Conservation (phyloP, 768 basidiomycete genomes). For the Austroboletus eburneus region DNA sequence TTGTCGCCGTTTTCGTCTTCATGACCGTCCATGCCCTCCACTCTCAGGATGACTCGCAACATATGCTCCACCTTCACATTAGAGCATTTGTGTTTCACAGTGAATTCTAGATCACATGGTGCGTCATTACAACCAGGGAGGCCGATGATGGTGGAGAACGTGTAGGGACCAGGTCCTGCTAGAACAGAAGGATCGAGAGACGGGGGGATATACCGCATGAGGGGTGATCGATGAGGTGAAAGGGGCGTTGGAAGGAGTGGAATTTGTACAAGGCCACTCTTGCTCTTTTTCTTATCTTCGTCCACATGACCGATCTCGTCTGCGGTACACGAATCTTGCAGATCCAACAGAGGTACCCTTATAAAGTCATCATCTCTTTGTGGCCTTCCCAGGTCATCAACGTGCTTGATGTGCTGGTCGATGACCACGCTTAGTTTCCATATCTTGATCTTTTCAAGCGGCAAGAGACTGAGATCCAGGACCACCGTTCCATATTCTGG, state of each 20-base stretch:
- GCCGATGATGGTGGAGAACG: constrained; percentile 10
- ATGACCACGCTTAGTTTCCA: constrained; percentile 68
- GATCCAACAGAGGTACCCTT: constrained; percentile 13
- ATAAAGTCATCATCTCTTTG: constrained; percentile 7
- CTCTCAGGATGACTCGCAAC: constrained; percentile 77
- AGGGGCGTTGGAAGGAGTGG: constrained; percentile 29
- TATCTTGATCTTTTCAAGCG: constrained; percentile 81
- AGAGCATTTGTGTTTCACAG: constrained; percentile 62
- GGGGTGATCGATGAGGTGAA: constrained; percentile 28
- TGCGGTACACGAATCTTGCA: constrained; percentile 14
- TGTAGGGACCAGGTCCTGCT: constrained; percentile 26
- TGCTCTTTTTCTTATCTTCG: constrained; percentile 15
- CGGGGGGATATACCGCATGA: constrained; percentile 12
- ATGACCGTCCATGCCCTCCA: constrained; percentile 72
- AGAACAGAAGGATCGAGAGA: constrained; percentile 21
- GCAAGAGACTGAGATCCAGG: constrained; percentile 76
- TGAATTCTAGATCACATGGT: constrained; percentile 54
- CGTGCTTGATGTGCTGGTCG: constrained; percentile 45
- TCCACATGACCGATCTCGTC: constrained; percentile 10
- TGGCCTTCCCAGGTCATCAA: not conserved
- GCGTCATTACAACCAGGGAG: constrained; percentile 15
- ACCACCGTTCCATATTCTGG: constrained; percentile 55
- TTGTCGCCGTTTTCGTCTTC: constrained; percentile 54
- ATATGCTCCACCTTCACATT: constrained; percentile 71
- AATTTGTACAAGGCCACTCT: constrained; percentile 1